Base-by-base conservation (phyloP, 345 rosid genomes). In the Geranium brycei region DNA sequence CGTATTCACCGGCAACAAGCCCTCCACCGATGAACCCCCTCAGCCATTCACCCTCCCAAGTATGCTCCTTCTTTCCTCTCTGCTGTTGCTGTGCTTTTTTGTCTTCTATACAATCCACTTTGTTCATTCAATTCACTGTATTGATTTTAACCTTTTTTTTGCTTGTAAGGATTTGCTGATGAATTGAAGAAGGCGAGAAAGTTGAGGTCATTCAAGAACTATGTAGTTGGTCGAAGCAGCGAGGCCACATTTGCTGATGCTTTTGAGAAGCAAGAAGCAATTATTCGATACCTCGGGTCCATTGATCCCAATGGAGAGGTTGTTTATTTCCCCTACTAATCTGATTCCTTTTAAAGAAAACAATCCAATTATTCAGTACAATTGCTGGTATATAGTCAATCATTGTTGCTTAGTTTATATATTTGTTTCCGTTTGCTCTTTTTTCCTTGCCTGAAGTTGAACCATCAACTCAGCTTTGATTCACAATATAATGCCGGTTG, bases 231-330 rank as follows among this genome's bases (percentile, higher is more conserved):
- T 57, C 75, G 97, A 66, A 86, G 92, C 73, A 93, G 99, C 14
- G 87, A 86, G 23, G 95, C 87, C 8, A 88, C 99, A 0, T 90
- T 88, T 75, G 64, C 86, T 0, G 87, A 86, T 28, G 83, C 91
- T 19, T 93, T 93, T 41, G 87, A 81, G 80, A 93, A 85, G 73
- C 91, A 86, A 72, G 96, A 90, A 71, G 83, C 87, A 5, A 76
- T 93, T 31, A 75, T 93, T 78, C 76, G 95, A 31, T 86, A 72
- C 56, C 91, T 93, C 5, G 87, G 85, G 67, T 83, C 80, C 62
- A 76, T 73, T 64, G 96, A 90, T 72, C 80, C 81, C 51, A 72
- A 85, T 11, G 97, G 97, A 73, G 92, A 93, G 91, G 99, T 93
- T 81, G 69, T 83, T 74, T 66, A 66, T 60, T 69, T 23, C 28